Evolutionary conservation across 2,329 filamentous ascomycete species (phyloP).

Genomic region (Didymella pomorum): DNA sequence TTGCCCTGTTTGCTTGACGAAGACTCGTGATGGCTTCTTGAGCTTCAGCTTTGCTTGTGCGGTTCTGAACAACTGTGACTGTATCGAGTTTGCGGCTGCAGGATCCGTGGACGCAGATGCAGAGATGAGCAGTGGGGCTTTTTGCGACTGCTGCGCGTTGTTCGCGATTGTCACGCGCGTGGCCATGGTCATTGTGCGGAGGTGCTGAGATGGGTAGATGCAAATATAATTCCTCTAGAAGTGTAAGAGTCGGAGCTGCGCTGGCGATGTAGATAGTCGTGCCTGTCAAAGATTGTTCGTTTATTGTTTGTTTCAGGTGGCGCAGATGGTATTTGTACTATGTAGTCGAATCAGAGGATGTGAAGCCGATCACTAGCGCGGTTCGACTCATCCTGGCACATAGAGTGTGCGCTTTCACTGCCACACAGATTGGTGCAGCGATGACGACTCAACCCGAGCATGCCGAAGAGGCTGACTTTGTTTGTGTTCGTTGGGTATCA

Average conservation of each 20-base stretch:
- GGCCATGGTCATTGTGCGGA: constrained; percentile 4
- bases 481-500: neutral
- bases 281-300: neutral
- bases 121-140: constrained; percentile 39
- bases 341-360: constrained; percentile 5
- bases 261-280: neutral
- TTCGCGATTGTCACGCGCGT: constrained; percentile 43
- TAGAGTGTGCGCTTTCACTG: constrained; percentile 6
- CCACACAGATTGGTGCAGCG: neutral
- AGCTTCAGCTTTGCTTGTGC: constrained; percentile 44
- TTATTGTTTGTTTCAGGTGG: neutral
- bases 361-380: constrained; percentile 5
- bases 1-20: constrained; percentile 34
- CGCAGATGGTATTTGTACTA: constrained; percentile 11
- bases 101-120: constrained; percentile 28
- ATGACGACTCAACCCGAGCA: neutral
- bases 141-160: constrained; percentile 44
- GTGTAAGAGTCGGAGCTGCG: neutral
- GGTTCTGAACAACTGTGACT: constrained; percentile 38
- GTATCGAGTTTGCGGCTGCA: constrained; percentile 27
- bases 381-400: constrained; percentile 17
- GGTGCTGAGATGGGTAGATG: neutral
- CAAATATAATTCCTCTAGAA: neutral
- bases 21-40: constrained; percentile 41
- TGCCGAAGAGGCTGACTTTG: neutral